Percentiles rank a stretch among this genome's conserved stretches.
Conservation (phyloP, 2,329 filamentous ascomycete species). For the Fusarium succisae region DNA sequence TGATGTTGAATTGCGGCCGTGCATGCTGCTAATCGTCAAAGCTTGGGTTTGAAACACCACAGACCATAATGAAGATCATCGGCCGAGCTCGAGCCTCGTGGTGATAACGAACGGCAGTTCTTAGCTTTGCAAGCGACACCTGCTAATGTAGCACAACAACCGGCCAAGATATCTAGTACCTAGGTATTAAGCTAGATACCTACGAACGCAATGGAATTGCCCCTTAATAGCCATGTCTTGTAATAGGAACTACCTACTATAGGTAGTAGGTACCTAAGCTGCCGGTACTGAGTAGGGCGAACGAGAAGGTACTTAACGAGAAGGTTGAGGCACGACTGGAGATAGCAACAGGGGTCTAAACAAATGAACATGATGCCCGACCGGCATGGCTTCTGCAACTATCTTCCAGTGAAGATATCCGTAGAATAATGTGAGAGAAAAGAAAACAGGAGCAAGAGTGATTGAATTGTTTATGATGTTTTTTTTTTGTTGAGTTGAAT, state of each 20-base stretch:
- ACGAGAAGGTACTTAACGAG: neutral
- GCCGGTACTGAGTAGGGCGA: neutral
- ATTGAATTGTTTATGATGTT: neutral
- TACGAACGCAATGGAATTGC: conserved; percentile 10
- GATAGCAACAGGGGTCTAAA: conserved; percentile 19
- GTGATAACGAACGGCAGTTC: neutral
- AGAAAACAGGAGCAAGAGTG: neutral
- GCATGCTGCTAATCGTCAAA: conserved; percentile 4
- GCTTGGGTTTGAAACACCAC: conserved; percentile 23
- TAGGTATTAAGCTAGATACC: neutral
- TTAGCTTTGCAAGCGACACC: neutral
- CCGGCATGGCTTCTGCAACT: conserved; percentile 6
- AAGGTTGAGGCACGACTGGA: neutral
- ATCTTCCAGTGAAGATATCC: neutral
- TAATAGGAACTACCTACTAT: neutral
- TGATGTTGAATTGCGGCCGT: conserved; percentile 2
- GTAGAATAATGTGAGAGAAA: neutral
- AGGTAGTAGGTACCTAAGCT: neutral
- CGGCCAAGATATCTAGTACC: neutral
- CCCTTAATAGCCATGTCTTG: neutral
- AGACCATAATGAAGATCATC: neutral
- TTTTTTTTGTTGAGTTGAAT: neutral
- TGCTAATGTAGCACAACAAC: neutral
- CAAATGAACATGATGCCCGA: conserved; percentile 7
- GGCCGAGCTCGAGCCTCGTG: neutral